These are phyloP conservation scores for Solanum lycopersicoides DNA, from an alignment of 257 asterid genomes.

Conservation along the genomic window DNA sequence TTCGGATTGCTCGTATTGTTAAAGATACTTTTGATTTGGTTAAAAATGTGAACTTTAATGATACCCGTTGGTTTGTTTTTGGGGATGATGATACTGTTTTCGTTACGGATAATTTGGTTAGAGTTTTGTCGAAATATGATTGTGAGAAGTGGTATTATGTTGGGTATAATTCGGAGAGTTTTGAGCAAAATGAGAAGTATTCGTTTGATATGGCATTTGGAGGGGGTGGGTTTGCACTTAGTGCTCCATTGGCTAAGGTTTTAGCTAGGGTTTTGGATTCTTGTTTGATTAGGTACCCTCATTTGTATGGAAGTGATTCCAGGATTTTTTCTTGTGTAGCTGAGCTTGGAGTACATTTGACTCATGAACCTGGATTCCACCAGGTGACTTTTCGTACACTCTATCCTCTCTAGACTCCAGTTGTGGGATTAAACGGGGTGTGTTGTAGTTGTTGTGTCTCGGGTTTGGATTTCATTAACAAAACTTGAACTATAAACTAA, in stretches of 20 bases:
- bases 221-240: constrained; percentile 74
- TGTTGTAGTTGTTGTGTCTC: background rate
- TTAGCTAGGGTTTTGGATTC: constrained; percentile 54
- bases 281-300: constrained; percentile 60
- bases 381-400: constrained; percentile 31
- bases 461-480: background rate
- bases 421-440: background rate
- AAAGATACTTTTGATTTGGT: constrained; percentile 42
- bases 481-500: background rate
- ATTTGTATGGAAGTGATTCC: constrained; percentile 79
- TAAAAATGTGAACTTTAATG: constrained; percentile 7
- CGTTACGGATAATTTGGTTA: constrained; percentile 43
- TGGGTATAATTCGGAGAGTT: constrained; percentile 58
- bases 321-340: constrained; percentile 65
- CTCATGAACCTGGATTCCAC: constrained; percentile 71
- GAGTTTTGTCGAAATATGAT: constrained; percentile 52
- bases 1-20: constrained; percentile 57
- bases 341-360: constrained; percentile 68
- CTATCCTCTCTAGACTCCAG: background rate
- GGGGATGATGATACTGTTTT: constrained; percentile 77
- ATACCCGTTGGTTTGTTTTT: constrained; percentile 60
- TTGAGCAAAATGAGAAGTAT: constrained; percentile 60
- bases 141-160: constrained; percentile 48
- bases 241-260: constrained; percentile 62
- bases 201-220: constrained; percentile 75